Evolutionary conservation across 495 filamentous ascomycete species (phyloP).

Genomic region (Mytilinidion resinicola): DNA sequence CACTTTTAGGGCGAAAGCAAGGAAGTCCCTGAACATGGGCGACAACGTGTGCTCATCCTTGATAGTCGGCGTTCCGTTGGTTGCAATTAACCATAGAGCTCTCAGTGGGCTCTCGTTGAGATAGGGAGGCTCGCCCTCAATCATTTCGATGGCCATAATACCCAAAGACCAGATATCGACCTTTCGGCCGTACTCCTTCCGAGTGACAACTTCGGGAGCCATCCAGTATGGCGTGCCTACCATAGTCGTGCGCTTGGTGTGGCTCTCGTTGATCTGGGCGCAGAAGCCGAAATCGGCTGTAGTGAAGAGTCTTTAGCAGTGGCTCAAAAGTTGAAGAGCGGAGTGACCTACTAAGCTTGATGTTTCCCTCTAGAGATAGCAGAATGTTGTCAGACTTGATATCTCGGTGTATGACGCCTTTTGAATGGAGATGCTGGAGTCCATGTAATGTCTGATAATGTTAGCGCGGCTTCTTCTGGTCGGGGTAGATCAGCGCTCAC

Average conservation of each 20-base stretch:
- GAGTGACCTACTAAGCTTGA: slow-evolving; percentile 81
- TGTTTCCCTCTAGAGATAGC: slow-evolving; percentile 89
- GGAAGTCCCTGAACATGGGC: slow-evolving; percentile 77
- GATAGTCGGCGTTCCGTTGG: slow-evolving; percentile 90
- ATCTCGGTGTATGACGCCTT: slow-evolving; percentile 95
- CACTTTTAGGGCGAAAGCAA: slow-evolving; percentile 85
- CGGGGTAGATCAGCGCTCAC: slow-evolving; percentile 38
- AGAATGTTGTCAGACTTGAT: slow-evolving; percentile 99
- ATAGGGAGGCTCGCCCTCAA: slow-evolving; percentile 96
- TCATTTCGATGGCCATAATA: slow-evolving; percentile 99
- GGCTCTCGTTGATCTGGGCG: slow-evolving; percentile 94
- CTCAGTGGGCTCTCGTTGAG: slow-evolving; percentile 90
- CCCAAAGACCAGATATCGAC: slow-evolving; percentile 98
- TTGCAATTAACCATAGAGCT: slow-evolving; percentile 92
- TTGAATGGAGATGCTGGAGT: slow-evolving; percentile 91
- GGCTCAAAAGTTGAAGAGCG: neutral
- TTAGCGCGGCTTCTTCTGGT: neutral
- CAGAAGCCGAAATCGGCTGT: slow-evolving; percentile 98
- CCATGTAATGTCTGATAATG: slow-evolving; percentile 66
- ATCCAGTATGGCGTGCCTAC: slow-evolving; percentile 99
- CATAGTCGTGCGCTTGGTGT: slow-evolving; percentile 98
- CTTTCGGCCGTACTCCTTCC: slow-evolving; percentile 97
- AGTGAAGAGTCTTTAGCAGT: neutral
- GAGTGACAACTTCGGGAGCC: slow-evolving; percentile 94
- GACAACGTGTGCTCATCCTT: slow-evolving; percentile 85